Evolutionary conservation across 257 asterid species (phyloP), one percentile per base, ranked within the genome.

Genomic region (Cynanchum wilfordii): DNA sequence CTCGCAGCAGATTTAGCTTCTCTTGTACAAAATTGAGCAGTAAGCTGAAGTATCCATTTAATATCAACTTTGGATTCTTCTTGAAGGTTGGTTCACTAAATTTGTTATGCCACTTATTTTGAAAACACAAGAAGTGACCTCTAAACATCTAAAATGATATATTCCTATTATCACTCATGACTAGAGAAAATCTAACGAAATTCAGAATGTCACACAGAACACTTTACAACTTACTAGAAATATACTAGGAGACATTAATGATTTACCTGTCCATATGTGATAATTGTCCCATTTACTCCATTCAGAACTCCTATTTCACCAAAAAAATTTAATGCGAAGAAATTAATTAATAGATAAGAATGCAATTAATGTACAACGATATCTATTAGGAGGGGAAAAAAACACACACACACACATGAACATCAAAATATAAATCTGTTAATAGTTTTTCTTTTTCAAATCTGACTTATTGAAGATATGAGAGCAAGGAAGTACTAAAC

Each of bases 301-400:
- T 50, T 50, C 15, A 47, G 52, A 47, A 47, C 95, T 72, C 89
- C 96, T 89, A 87, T 59, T 69, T 71, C 25, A 29, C 17, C 29
- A 50, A n/a, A 10, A 56, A 40, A 38, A 7, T 29, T 25, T 58
- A 47, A 40, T 72, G n/a, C 20, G 71, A 63, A 55, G 49, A 68
- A 17, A 22, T 3, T 11, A 30, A 66, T 54, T 5, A 24, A 51
- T 54, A 69, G 0, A 66, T 10, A 44, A 47, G 44, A n/a, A 65
- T 49, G n/a, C 56, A 66, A 2, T 4, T 10, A 9, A 66, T 9
- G 42, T 11, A 20, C 36, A 9, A 40, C 2, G 15, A 40, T 22
- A 42, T 36, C 19, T 20, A 59, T 22, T 11, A 2, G 2, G 17
- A 4, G 33, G 12, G 20, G 20, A 65, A 11, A 24, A 65, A 2